Percentiles rank a stretch among this genome's conserved stretches.
These are phyloP conservation scores for Miscanthus lutarioriparius DNA, from an alignment of 176 grass and related monocot species.

Conservation along the genomic window DNA sequence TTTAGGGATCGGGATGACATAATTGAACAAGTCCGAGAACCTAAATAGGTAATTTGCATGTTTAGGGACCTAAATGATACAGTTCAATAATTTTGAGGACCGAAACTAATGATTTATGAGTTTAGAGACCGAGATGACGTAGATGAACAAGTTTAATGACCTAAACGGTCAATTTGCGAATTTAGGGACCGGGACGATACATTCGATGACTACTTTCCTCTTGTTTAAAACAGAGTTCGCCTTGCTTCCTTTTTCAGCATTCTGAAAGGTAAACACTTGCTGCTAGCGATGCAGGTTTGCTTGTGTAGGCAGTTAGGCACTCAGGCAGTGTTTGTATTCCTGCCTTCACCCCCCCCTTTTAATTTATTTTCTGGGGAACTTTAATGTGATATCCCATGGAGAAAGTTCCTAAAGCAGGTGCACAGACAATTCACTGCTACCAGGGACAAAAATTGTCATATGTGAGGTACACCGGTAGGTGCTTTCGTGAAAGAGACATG, in stretches of 20 bases:
- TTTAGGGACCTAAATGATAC: too few species aligned
- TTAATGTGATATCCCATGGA: not conserved
- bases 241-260: not conserved
- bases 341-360: not conserved
- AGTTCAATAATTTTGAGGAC: too few species aligned
- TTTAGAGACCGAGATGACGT: too few species aligned
- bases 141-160: too few species aligned
- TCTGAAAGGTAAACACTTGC: not conserved
- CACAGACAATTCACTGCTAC: not conserved
- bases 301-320: not conserved
- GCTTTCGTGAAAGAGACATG: not conserved
- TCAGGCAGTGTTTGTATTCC: not conserved
- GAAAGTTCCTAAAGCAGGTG: not conserved
- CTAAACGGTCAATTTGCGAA: too few species aligned
- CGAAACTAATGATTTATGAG: too few species aligned
- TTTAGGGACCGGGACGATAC: too few species aligned
- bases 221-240: not conserved
- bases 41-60: too few species aligned
- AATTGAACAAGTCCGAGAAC: too few species aligned
- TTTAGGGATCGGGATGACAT: too few species aligned
- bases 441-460: not conserved
- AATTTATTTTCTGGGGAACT: not conserved
- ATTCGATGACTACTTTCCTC: too few species aligned
- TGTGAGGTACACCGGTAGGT: not conserved
- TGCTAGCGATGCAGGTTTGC: not conserved